These are phyloP conservation scores for Tilletia walkeri DNA, from an alignment of 1,284 basidiomycete species.

Conservation along the genomic window DNA sequence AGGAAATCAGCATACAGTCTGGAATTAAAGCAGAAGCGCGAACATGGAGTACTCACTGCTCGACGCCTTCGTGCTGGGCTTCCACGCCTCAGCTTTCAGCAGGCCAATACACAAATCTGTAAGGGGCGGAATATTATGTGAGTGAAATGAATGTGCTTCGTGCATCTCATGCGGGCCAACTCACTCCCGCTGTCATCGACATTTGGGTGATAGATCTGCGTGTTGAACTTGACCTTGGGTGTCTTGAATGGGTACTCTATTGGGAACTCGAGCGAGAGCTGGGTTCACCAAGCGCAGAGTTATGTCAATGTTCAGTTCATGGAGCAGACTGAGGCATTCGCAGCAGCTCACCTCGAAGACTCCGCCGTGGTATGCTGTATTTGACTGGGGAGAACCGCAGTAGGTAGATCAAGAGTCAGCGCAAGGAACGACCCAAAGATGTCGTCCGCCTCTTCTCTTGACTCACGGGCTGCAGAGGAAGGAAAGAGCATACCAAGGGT, in stretches of 20 bases:
- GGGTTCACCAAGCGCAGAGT: not conserved
- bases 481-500: not conserved
- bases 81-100: slow-evolving; percentile 55
- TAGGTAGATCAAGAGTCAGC: not conserved
- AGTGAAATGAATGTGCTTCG: not conserved
- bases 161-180: slow-evolving; percentile 12
- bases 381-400: slow-evolving; percentile 8
- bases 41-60: slow-evolving; percentile 39
- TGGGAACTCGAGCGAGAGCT: slow-evolving; percentile 52
- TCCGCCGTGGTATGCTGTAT: slow-evolving; percentile 49
- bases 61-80: slow-evolving; percentile 53
- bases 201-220: slow-evolving; percentile 55
- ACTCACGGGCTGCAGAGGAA: not conserved
- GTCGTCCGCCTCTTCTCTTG: no score
- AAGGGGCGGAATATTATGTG: not conserved
- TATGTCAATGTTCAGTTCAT: not conserved
- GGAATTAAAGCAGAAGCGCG: not conserved
- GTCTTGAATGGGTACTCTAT: slow-evolving; percentile 56
- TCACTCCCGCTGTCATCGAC: slow-evolving; percentile 53
- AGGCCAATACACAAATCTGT: slow-evolving; percentile 48
- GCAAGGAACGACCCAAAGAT: no score
- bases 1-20: not conserved
- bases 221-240: slow-evolving; percentile 50
- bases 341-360: slow-evolving; percentile 30
- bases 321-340: not conserved